Evolutionary conservation across 2,329 filamentous ascomycete genomes (phyloP).

Genomic region (Clarireedia monteithiana): DNA sequence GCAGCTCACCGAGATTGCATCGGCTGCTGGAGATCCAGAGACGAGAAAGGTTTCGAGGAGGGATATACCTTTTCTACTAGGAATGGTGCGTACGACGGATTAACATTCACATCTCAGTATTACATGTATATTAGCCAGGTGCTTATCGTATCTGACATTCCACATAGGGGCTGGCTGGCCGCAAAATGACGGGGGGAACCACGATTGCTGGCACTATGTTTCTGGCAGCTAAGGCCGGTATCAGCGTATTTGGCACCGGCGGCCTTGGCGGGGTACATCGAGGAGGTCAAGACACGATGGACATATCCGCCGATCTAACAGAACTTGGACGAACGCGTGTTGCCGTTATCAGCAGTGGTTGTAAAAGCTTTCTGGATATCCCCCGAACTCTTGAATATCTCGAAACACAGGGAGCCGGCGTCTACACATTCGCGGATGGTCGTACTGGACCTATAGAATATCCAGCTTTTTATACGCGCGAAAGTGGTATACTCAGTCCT

Average conservation of each 20-base stretch:
- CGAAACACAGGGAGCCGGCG: slow-evolving; percentile 67
- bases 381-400: slow-evolving; percentile 75
- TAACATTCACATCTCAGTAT: not conserved
- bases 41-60: slow-evolving; percentile 80
- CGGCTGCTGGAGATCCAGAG: slow-evolving; percentile 53
- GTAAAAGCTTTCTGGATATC: slow-evolving; percentile 94
- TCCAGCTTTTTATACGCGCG: slow-evolving; percentile 85
- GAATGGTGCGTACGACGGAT: slow-evolving; percentile 48
- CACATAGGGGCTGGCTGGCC: slow-evolving; percentile 53
- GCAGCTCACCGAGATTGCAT: slow-evolving; percentile 64
- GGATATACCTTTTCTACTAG: slow-evolving; percentile 76
- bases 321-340: slow-evolving; percentile 87
- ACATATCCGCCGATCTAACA: slow-evolving; percentile 90
- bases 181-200: slow-evolving; percentile 75
- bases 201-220: slow-evolving; percentile 93
- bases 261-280: slow-evolving; percentile 92
- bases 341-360: slow-evolving; percentile 81
- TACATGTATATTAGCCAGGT: not conserved
- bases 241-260: slow-evolving; percentile 89
- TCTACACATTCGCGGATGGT: slow-evolving; percentile 85
- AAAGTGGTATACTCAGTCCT: slow-evolving; percentile 77
- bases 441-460: slow-evolving; percentile 68
- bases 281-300: slow-evolving; percentile 78
- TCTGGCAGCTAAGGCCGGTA: slow-evolving; percentile 76
- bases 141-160: slow-evolving; percentile 1